Evolutionary conservation across 2,329 filamentous ascomycete species (phyloP), one percentile per base, ranked within the genome.

Genomic region (Aspergillus persii): DNA sequence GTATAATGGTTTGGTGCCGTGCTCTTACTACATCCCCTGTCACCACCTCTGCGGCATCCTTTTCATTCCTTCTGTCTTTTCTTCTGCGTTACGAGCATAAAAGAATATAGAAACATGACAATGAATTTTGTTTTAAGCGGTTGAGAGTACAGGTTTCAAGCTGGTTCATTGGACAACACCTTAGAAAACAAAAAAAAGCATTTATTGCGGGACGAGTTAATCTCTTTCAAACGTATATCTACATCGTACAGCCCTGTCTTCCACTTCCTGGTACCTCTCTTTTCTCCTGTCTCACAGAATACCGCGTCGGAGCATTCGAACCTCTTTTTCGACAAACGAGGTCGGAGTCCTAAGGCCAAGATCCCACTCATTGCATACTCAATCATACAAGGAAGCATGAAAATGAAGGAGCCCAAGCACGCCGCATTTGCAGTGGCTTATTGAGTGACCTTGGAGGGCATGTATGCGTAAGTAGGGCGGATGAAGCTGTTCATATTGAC

Each of bases 401-500:
- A 51, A 31, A 48, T 26, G 54, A 51, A 54, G 33, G 26, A 54
- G 48, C 53, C 53, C 54, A 53, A 54, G 47, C 61, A 54, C 58
- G 49, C 46, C 51, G 58, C 52, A 55, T 58, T 56, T 57, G 39
- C 39, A 33, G 56, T 39, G 39, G 56, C 66, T 71, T 85, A 88
- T 79, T 89, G 84, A 61, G 83, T 82, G 59, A 82, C 75, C 60
- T 84, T 79, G 67, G 80, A 75, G n/a, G 92, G 92, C 54, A 88
- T 87, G 61, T 89, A 84, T 50, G 88, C 87, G 76, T 87, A 93
- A 26, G 90, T 94, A 65, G 92, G 91, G 73, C 90, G 85, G 71
- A 96, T 87, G 72, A 91, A 94, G 76, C 90, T 92, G 68, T 29
- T 58, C 2, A 44, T 30, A n/a, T n/a, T 9, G 30, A 11, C 6